A percentile compares a stretch with the other conserved stretches of the same genome.
Evolutionary conservation across 1,139 yeast species (phyloP).

Genomic region (Arxiozyma heterogenica): DNA sequence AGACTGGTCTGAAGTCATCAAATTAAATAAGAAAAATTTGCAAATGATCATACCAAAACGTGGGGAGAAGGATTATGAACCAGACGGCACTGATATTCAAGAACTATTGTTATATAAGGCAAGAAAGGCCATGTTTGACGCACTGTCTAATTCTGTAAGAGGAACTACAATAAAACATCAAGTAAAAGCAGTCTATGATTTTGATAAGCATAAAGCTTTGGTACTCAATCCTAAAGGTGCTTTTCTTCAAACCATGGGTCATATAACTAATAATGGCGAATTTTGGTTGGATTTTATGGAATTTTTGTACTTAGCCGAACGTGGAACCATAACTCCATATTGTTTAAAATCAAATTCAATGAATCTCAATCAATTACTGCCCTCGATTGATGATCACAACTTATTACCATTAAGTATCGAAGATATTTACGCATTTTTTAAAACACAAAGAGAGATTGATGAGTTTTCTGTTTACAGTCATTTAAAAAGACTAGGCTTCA

Average conservation of each 20-base stretch:
- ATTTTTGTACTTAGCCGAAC: constrained; percentile 64
- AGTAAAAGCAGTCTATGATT: constrained; percentile 42
- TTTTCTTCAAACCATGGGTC: constrained; percentile 67
- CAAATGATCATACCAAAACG: constrained; percentile 43
- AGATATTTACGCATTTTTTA: constrained; percentile 50
- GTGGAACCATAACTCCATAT: constrained; percentile 67
- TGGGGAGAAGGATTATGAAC: constrained; percentile 84
- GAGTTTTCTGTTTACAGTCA: constrained; percentile 63
- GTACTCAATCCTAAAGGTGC: constrained; percentile 61
- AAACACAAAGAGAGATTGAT: constrained; percentile 41
- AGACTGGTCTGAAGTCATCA: constrained; percentile 49
- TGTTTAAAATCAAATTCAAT: not conserved
- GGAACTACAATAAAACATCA: constrained; percentile 47
- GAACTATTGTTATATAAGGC: constrained; percentile 43
- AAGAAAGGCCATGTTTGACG: constrained; percentile 63
- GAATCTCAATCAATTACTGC: not conserved
- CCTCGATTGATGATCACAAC: constrained; percentile 8
- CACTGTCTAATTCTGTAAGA: constrained; percentile 46
- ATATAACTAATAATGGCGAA: constrained; percentile 39
- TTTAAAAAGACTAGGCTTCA: constrained; percentile 71
- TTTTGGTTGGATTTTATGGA: constrained; percentile 57
- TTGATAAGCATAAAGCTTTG: constrained; percentile 35
- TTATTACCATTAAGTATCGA: constrained; percentile 45
- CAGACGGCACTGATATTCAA: constrained; percentile 67
- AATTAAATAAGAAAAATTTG: constrained; percentile 22